phyloP scores from a whole-genome alignment of 1,284 basidiomycete species.

The Naganishia cerealis region DNA sequence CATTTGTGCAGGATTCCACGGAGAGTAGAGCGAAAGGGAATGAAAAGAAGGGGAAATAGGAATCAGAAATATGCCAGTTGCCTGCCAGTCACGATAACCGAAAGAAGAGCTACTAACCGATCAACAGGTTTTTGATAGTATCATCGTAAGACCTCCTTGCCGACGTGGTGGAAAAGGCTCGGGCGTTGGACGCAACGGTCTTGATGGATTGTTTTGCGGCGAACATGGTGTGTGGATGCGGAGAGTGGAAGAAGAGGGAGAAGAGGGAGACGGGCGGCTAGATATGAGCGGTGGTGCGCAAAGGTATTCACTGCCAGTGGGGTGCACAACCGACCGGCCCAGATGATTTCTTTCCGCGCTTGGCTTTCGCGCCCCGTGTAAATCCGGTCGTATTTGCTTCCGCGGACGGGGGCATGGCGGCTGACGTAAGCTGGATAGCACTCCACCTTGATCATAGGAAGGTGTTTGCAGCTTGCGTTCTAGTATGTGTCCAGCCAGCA shows the following conservation, averaged over 20 bases:
- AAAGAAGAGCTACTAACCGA: constrained; percentile 56
- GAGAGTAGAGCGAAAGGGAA: constrained; percentile 10
- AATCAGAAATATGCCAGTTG: neutral
- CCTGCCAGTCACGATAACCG: constrained; percentile 20
- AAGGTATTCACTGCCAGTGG: constrained; percentile 2
- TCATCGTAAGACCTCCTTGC: constrained; percentile 75
- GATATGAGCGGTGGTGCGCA: neutral
- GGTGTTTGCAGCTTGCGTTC: too few relatives aligned
- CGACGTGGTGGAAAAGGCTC: constrained; percentile 69
- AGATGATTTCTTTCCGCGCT: constrained; percentile 8
- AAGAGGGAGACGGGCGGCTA: too few relatives aligned
- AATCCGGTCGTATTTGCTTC: constrained; percentile 2
- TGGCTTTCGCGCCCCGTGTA: constrained; percentile 5
- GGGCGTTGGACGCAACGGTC: constrained; percentile 31
- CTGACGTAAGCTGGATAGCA: too few relatives aligned
- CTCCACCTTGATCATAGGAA: neutral
- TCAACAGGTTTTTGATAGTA: constrained; percentile 85
- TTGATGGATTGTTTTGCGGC: constrained; percentile 23
- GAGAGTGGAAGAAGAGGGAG: neutral
- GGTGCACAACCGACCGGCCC: neutral
- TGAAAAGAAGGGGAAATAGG: neutral
- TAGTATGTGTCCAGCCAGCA: too few relatives aligned
- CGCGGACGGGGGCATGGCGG: neutral
- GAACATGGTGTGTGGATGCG: constrained; percentile 16
- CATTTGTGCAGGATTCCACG: neutral